These are phyloP conservation scores for Aureobasidium mangrovei DNA, from an alignment of 2,329 filamentous ascomycete species.

Conservation along the genomic window DNA sequence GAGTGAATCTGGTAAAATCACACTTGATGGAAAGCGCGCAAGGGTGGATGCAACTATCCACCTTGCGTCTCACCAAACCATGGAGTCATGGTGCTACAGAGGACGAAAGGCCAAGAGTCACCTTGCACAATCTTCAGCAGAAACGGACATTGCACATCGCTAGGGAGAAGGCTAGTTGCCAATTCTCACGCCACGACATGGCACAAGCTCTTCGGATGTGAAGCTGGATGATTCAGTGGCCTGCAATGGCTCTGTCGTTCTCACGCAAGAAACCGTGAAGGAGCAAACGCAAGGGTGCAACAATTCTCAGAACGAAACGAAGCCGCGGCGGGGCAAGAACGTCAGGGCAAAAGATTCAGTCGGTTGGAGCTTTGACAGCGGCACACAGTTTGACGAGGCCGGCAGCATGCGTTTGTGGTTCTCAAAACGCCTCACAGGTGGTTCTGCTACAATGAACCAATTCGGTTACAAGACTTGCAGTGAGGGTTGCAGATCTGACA, in stretches of 20 bases:
- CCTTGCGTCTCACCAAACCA: conserved; percentile 11
- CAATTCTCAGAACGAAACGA: neutral
- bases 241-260: neutral
- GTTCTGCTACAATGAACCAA: neutral
- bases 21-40: neutral
- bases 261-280: no score
- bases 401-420: neutral
- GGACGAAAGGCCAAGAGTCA: neutral
- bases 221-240: neutral
- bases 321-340: neutral
- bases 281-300: no score
- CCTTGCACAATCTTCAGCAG: neutral
- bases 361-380: neutral
- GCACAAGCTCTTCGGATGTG: neutral
- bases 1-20: conserved; percentile 1
- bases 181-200: neutral
- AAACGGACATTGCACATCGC: neutral
- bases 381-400: neutral
- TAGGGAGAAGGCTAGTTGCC: neutral
- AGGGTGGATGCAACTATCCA: conserved; percentile 11
- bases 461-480: neutral
- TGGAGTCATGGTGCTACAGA: conserved; percentile 5
- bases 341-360: neutral
- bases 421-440: conserved; percentile 8
- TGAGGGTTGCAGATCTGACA: neutral